Evolutionary conservation across 305 asterid genomes (phyloP), one percentile per base, ranked within the genome.

Genomic region (Andrographis paniculata): DNA sequence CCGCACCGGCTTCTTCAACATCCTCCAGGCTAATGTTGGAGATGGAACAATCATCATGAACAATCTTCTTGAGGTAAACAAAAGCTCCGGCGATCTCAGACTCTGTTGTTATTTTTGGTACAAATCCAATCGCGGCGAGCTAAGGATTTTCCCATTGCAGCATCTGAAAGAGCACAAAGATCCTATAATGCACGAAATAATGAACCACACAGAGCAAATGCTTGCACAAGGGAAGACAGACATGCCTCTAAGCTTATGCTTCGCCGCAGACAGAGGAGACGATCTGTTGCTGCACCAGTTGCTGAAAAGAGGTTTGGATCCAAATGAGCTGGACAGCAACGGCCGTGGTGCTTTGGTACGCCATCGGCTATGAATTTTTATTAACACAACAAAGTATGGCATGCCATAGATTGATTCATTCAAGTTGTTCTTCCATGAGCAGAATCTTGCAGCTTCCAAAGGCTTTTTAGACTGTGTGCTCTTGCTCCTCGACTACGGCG

Each of bases 171-270:
- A 80, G 17, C 18, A 64, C 14, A 80, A 74, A 45, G 76, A 83
- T 58, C 96, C 96, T 7, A 63, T 87, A 37, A 91, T 87, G 99
- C 87, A 79, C 52, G 99, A 88, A 40, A 74, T 87, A 48, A 64
- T 91, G 52, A 7, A 68, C 9, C 92, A 87, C 56, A 79, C 85
- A 0, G 96, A 91, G 70, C 84, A 65, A 63, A 91, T 91, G 99
- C 70, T 91, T 19, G 94, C 96, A 28, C 78, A 80, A 3, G 99
- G 99, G 45, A 74, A 94, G 71, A 74, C 75, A 85, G 99, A 91
- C 65, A 61, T 91, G 42, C 96, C 99, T 21, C 85, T 91, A 51
- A 91, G 82, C 60, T 71, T 87, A 24, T 73, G 93, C 58, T 91
- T 91, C 41, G 96, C 99, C 14, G 80, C 96, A 8, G 77, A 69